Evolutionary conservation across 805 yeast species (phyloP), one percentile per base, ranked within the genome.

Genomic region (Cyberlindnera galapagoensis): DNA sequence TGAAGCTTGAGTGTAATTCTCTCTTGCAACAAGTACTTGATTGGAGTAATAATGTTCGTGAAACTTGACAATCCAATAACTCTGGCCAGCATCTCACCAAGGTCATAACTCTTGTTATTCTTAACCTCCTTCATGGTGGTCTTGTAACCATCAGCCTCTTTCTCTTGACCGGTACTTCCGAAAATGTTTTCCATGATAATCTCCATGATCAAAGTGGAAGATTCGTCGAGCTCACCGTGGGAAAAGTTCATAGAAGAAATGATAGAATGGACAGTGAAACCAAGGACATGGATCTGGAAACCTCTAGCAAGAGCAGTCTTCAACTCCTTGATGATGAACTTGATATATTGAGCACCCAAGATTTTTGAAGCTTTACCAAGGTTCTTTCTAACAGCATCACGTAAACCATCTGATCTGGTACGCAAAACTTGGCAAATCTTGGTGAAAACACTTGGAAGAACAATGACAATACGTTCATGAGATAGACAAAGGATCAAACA

Each of bases 81-180:
- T 11, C 74, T 57, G 0, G 95, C 71, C 28, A 90, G 51, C 13
- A 86, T 61, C 57, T 88, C 95, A 18, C 80, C 94, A 5, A 92
- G 75, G 46, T 92, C 97, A 51, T 63, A 82, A 63, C 95, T 80
- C 59, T 86, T 86, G 51, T 84, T 85, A 43, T 76, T 79, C 53
- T 86, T 88, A 21, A 92, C 90, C 62, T 90, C 98, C 47, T 81
- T 83, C 76, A 87, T 83, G 40, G 79, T 76, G 19, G 84, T 78
- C 32, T 72, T 73, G 50, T 92, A 90, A 13, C 87, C 95, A 40
- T 87, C 97, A 5, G 92, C 88, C 43, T 92, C 97, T 53, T 92
- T 90, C 50, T 92, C 97, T 51, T 80, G 81, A 21, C 95, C 94
- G 4, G 95, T 83, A 8, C 80, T 71, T 16, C 98, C 98, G 56